These are phyloP conservation scores for Musa schizocarpa DNA, from an alignment of 176 grass and related monocot genomes.

Conservation along the genomic window DNA sequence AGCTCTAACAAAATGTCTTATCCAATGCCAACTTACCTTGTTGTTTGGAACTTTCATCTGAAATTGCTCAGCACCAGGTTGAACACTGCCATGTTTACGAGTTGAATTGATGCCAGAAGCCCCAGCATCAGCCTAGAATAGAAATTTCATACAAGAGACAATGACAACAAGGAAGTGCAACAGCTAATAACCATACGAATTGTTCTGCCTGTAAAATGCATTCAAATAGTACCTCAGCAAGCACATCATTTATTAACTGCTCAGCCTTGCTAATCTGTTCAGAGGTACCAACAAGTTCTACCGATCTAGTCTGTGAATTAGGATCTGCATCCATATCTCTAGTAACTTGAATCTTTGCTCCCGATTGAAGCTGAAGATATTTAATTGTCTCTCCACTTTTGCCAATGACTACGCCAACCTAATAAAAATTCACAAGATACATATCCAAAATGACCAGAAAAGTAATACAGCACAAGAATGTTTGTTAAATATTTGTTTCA, in stretches of 20 bases:
- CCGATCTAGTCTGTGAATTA: constrained; percentile 46
- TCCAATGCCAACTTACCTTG: constrained; percentile 38
- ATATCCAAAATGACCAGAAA: background rate
- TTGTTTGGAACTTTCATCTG: constrained; percentile 89
- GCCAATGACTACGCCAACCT: constrained; percentile 97
- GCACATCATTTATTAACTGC: constrained; percentile 73
- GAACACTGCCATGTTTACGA: constrained; percentile 41
- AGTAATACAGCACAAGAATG: background rate
- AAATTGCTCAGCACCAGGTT: constrained; percentile 65
- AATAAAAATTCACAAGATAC: constrained; percentile 4
- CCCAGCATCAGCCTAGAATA: constrained; percentile 65
- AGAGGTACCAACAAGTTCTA: constrained; percentile 77
- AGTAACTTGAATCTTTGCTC: constrained; percentile 94
- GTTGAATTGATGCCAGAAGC: constrained; percentile 42
- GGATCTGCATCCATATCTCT: constrained; percentile 80
- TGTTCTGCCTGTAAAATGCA: background rate
- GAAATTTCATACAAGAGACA: constrained; percentile 3
- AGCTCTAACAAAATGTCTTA: constrained; percentile 1
- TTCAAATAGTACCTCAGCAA: constrained; percentile 47
- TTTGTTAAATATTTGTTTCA: background rate
- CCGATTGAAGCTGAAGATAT: constrained; percentile 73
- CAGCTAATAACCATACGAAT: background rate
- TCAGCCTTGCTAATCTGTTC: constrained; percentile 89
- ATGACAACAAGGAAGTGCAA: background rate
- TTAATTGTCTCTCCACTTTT: constrained; percentile 92